Percentiles rank a stretch among this genome's conserved stretches.
Conservation (phyloP, 139 green algal genomes). For the Volvox reticuliferus region DNA sequence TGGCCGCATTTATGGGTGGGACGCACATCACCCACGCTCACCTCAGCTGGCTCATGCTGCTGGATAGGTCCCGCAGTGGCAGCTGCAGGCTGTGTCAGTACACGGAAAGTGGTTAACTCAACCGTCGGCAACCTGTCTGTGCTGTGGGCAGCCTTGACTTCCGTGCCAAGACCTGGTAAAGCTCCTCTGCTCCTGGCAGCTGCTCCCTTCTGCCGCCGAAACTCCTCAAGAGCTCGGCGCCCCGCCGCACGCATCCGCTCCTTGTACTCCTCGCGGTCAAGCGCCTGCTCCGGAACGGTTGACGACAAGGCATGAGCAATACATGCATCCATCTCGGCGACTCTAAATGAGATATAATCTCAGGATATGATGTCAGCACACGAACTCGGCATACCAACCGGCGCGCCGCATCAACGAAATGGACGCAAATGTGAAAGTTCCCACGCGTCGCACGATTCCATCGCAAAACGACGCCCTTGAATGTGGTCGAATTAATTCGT, state of each 20-base stretch:
- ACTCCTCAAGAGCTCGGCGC: constrained; percentile 12
- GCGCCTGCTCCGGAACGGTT: background rate
- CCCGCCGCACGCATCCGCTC: constrained; percentile 33
- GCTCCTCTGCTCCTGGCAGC: background rate
- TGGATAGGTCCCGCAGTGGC: background rate
- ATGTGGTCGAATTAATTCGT: too few species aligned
- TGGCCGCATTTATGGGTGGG: too few species aligned
- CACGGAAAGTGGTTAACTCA: constrained; percentile 31
- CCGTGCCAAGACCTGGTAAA: background rate
- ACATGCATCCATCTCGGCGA: too few species aligned
- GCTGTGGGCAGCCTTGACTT: background rate
- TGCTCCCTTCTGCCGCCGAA: constrained; percentile 21
- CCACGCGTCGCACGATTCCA: too few species aligned
- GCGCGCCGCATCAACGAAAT: too few species aligned
- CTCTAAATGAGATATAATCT: too few species aligned
- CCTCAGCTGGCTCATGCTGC: background rate
- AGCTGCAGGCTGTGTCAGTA: constrained; percentile 3
- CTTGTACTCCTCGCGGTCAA: constrained; percentile 15
- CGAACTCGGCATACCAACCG: too few species aligned
- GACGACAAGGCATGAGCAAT: background rate
- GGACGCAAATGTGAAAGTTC: too few species aligned
- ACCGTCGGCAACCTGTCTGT: background rate
- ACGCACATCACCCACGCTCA: background rate
- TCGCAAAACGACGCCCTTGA: too few species aligned
- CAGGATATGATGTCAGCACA: too few species aligned